phyloP scores from a whole-genome alignment of 202 grass and related monocot genomes.

The Eragrostis tef region DNA sequence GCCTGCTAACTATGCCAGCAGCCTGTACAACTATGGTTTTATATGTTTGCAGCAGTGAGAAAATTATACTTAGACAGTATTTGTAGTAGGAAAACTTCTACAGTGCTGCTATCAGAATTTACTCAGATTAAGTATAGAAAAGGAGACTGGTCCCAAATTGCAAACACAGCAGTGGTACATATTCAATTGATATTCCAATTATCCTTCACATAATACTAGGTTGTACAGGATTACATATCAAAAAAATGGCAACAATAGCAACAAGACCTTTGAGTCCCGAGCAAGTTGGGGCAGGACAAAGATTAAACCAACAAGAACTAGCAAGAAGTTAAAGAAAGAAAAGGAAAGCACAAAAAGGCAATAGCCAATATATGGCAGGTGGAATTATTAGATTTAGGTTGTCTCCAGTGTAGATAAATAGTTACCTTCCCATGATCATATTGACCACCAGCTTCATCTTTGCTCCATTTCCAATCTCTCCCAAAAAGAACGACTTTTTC shows the following conservation, averaged over 20 bases:
- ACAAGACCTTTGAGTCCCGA: no score
- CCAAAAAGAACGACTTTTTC: constrained; percentile 93
- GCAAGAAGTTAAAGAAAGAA: no score
- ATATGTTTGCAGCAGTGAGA: neutral
- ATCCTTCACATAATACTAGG: constrained; percentile 28
- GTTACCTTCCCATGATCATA: constrained; percentile 97
- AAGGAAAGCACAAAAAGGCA: no score
- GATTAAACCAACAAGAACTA: no score
- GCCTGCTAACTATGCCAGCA: neutral
- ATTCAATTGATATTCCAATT: constrained; percentile 27
- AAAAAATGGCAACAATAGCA: neutral
- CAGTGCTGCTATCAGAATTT: constrained; percentile 3
- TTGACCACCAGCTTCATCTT: constrained; percentile 97
- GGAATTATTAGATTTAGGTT: neutral
- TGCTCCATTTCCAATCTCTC: constrained; percentile 91
- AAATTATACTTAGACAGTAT: neutral
- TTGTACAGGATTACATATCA: neutral
- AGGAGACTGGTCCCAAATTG: neutral
- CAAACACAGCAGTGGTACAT: neutral
- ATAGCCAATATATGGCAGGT: neutral
- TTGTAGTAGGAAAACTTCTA: neutral
- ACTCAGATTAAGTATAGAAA: constrained; percentile 2
- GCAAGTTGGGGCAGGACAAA: no score
- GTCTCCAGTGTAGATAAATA: constrained; percentile 32
- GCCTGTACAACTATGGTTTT: neutral